Conservation (phyloP, 495 filamentous ascomycete species). For the Penicillium ucsense region DNA sequence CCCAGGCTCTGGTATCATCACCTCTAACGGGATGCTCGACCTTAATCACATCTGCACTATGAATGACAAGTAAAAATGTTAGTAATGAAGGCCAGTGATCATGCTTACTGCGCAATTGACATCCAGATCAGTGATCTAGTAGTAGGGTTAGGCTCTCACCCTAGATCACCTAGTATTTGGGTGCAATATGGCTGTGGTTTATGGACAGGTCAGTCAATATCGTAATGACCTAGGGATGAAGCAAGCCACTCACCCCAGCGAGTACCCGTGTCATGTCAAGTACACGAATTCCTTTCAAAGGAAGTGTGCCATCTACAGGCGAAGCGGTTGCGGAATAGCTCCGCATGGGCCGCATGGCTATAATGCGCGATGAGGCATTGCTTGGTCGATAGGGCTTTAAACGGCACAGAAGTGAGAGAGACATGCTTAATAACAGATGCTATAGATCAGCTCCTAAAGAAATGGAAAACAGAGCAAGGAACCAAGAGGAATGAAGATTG, state of each 20-base stretch:
- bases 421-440: too few species aligned
- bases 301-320: constrained; percentile 37
- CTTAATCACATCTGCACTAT: constrained; percentile 91
- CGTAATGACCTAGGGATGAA: too few species aligned
- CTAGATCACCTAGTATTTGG: constrained; percentile 92
- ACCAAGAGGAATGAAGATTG: neutral
- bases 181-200: constrained; percentile 80
- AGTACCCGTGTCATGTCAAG: constrained; percentile 95
- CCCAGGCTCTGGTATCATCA: constrained; percentile 95
- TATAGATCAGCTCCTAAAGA: neutral
- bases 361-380: constrained; percentile 11
- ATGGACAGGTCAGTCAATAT: constrained; percentile 9
- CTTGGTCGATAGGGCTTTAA: constrained; percentile 12
- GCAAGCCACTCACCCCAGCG: constrained; percentile 62
- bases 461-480: neutral
- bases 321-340: constrained; percentile 22
- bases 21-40: constrained; percentile 86
- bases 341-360: constrained; percentile 16
- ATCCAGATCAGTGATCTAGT: too few species aligned
- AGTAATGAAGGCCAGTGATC: too few species aligned
- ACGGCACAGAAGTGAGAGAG: constrained; percentile 1
- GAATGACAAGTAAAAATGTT: neutral
- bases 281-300: constrained; percentile 76
- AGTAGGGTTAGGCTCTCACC: constrained; percentile 41
- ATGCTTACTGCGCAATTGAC: too few species aligned